phyloP scores from a whole-genome alignment of 179 eudicot genomes.

The Spinacia oleracea region DNA sequence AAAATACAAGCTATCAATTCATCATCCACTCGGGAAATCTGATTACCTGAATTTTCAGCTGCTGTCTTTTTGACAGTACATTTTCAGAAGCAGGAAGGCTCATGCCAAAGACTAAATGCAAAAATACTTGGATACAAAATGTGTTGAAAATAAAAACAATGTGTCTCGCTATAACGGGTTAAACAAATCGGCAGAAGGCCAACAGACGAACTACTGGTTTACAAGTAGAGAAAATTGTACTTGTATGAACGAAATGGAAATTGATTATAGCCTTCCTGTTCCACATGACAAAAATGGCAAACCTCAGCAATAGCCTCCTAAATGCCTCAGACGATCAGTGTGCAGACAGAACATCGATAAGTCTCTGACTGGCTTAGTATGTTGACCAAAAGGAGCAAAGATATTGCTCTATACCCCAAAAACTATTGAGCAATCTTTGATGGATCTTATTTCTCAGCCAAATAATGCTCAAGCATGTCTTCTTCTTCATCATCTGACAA shows the following conservation, averaged over 20 bases:
- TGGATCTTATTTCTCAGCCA: slow-evolving; percentile 70
- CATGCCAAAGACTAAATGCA: neutral
- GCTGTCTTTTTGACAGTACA: neutral
- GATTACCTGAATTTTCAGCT: neutral
- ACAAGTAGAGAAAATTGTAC: neutral
- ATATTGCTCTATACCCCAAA: neutral
- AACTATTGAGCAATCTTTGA: slow-evolving; percentile 32
- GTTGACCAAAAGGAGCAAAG: slow-evolving; percentile 10
- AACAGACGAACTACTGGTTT: neutral
- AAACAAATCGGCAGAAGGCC: neutral
- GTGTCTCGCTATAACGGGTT: neutral
- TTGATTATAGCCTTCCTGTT: slow-evolving; percentile 1
- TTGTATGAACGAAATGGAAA: neutral
- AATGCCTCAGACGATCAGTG: neutral
- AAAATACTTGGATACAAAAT: neutral
- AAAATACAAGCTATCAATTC: neutral
- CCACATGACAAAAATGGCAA: neutral
- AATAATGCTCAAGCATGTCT: slow-evolving; percentile 91
- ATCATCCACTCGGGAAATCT: neutral
- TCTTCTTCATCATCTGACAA: slow-evolving; percentile 86
- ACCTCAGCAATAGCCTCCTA: neutral
- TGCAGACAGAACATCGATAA: neutral
- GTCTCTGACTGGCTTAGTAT: slow-evolving; percentile 5
- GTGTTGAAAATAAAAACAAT: neutral
- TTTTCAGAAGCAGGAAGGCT: neutral